A percentile compares a stretch with the other conserved stretches of the same genome.
phyloP scores from a whole-genome alignment of 179 eudicot species.

The Beta corolliflora region DNA sequence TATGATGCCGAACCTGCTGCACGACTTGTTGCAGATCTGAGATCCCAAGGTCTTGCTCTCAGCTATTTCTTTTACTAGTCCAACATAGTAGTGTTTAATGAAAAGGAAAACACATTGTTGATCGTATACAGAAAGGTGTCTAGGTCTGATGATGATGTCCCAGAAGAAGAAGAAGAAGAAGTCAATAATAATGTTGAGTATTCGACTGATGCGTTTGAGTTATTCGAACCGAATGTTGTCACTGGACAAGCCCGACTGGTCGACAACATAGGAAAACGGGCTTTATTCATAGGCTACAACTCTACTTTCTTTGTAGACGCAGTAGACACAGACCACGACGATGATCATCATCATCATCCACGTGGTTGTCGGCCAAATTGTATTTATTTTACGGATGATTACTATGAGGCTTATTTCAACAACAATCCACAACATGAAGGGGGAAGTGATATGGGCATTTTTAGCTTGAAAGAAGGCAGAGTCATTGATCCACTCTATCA shows the following conservation, averaged over 20 bases:
- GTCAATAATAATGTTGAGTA: background rate
- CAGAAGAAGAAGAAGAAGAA: no score
- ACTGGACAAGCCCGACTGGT: background rate
- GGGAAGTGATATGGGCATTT: background rate
- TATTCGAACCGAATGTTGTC: background rate
- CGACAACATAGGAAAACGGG: background rate
- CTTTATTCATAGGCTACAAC: slow-evolving; percentile 1
- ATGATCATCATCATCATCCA: background rate
- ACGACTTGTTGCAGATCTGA: background rate
- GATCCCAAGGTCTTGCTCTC: background rate
- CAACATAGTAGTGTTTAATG: background rate
- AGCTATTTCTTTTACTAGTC: background rate
- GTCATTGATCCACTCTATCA: background rate
- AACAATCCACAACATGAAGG: background rate
- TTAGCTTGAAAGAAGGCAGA: background rate
- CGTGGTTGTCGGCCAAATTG: slow-evolving; percentile 2
- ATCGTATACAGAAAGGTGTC: background rate
- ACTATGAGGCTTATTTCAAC: background rate
- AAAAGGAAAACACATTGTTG: background rate
- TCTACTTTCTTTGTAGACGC: background rate
- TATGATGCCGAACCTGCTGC: no score
- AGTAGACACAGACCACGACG: no score
- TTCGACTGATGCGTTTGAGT: background rate
- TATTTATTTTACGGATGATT: background rate
- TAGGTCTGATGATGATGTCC: no score